Evolutionary conservation across 202 grass and related monocot species (phyloP), one percentile per base, ranked within the genome.

Genomic region (Musa balbisiana): DNA sequence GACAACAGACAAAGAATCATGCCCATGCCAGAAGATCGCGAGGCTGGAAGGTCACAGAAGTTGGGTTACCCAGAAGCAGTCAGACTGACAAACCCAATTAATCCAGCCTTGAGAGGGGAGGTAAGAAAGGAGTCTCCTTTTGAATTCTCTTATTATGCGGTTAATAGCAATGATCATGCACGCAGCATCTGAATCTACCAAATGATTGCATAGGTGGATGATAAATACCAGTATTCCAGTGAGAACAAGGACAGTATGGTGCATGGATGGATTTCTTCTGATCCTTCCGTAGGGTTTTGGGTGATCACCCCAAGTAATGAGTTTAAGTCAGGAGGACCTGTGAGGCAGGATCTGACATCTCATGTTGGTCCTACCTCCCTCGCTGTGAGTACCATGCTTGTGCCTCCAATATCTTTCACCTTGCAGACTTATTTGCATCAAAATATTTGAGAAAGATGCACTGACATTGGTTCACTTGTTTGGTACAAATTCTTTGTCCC

Each of bases 271-370:
- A 49, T 69, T 49, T 19, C 27, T 51, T 69, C 11, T 69, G 6
- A 49, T 50, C 67, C 67, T 9, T 29, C 67, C 17, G 29, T 69
- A 49, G 67, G 67, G 14, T 69, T 69, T 51, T 69, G 67, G 67
- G 12, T 49, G 33, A 69, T 69, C 67, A 69, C 33, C 2, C 67
- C 67, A 9, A 69, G 67, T 10, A 5, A 69, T 10, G 67, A 69
- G 67, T 19, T 19, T 8, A 11, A 12, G 17, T 49, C 67, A 8
- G 67, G 67, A 69, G 67, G 67, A 6, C 67, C 67, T 19, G 6
- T 69, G 11, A 69, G n/a, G 67, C 67, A 69, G 33, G 67, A 69
- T 9, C 67, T 69, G 29, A 69, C 67, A 9, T 69, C 67, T 69
- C 67, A 69, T 69, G 67, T 69, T 21, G 67, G 67, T 49, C 67